Conservation (phyloP, 331 rosid species). For the Malus hybrid region DNA sequence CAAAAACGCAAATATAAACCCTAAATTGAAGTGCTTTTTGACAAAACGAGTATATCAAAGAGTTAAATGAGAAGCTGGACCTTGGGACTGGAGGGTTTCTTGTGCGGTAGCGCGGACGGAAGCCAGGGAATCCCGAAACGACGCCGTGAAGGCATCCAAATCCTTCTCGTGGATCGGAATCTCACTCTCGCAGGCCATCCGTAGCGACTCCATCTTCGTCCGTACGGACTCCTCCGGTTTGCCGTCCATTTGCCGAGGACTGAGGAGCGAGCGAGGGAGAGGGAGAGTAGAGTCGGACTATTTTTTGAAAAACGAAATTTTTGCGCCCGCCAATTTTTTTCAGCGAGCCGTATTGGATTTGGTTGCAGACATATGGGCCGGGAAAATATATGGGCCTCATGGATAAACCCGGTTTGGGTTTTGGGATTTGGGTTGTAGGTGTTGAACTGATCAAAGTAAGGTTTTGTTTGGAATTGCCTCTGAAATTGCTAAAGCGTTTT, state of each 20-base stretch:
- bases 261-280: background rate
- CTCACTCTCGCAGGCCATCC: conserved; percentile 34
- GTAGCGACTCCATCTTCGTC: conserved; percentile 37
- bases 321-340: no score
- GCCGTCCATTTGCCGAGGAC: conserved; percentile 15
- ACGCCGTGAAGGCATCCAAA: conserved; percentile 26
- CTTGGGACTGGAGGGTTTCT: conserved; percentile 42
- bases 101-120: conserved; percentile 25
- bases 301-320: no score
- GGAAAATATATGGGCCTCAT: no score
- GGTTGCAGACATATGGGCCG: no score
- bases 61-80: conserved; percentile 10
- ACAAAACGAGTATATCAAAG: background rate
- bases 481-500: no score
- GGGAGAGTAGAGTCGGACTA: no score
- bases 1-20: background rate
- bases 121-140: conserved; percentile 30
- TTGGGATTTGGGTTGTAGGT: no score
- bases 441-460: no score
- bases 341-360: no score
- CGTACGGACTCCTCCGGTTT: conserved; percentile 15
- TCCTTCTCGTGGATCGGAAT: conserved; percentile 29
- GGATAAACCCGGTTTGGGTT: no score
- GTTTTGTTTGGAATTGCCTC: no score
- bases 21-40: background rate